Evolutionary conservation across 805 yeast species (phyloP).

Genomic region (Kuraishia ogatae): DNA sequence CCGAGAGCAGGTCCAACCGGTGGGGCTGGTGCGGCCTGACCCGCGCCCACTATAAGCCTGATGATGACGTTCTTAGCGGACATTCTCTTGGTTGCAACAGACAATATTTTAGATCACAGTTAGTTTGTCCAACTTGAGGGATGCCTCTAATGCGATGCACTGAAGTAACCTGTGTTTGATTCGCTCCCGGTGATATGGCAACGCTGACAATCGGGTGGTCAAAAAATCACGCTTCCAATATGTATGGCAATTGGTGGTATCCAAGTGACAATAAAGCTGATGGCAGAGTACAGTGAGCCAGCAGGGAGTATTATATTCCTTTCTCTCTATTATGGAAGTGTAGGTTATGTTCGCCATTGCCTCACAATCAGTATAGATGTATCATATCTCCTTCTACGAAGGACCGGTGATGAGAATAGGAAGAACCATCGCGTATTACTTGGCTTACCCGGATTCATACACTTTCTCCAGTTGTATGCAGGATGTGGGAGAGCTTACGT

Average conservation of each 20-base stretch:
- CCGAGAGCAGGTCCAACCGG: constrained; percentile 99
- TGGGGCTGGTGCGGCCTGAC: constrained; percentile 97
- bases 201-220: too few relatives aligned
- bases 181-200: too few relatives aligned
- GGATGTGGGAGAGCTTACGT: not conserved
- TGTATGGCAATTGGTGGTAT: too few relatives aligned
- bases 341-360: too few relatives aligned
- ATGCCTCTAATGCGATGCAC: too few relatives aligned
- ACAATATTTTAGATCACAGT: too few relatives aligned
- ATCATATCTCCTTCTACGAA: not conserved
- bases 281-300: too few relatives aligned
- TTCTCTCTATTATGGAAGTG: too few relatives aligned
- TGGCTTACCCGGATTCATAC: not conserved
- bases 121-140: not conserved
- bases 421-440: not conserved
- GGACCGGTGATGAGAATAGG: not conserved
- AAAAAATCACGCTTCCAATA: too few relatives aligned
- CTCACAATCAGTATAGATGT: not conserved
- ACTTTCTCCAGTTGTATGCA: not conserved
- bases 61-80: constrained; percentile 48
- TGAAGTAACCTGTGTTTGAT: too few relatives aligned
- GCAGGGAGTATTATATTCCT: too few relatives aligned
- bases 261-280: too few relatives aligned
- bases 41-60: constrained; percentile 91
- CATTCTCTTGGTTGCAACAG: constrained; percentile 9